Conservation (phyloP, 23 red algal genomes). For the Chondrus crispus region DNA sequence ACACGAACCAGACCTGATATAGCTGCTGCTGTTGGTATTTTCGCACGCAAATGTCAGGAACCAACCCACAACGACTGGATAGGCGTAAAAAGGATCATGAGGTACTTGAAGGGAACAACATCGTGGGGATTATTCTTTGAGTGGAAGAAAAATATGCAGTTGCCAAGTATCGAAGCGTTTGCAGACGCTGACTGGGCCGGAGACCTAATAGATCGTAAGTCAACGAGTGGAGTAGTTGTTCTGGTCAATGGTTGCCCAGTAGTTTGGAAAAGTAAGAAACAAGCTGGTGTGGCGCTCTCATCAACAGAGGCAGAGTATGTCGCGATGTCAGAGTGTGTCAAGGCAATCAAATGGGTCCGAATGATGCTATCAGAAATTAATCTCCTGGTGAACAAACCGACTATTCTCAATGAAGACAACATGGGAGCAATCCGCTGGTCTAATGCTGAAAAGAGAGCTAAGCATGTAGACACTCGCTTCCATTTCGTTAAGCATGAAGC, state of each 20-base stretch:
- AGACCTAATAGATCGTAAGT: neutral
- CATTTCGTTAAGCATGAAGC: conserved; percentile 8
- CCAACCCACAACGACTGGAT: conserved; percentile 9
- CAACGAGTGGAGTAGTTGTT: neutral
- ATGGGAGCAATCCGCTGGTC: neutral
- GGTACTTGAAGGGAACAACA: conserved; percentile 19
- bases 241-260: neutral
- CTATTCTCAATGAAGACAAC: neutral
- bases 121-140: neutral
- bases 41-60: neutral
- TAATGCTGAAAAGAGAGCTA: neutral
- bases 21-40: neutral
- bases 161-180: neutral
- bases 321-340: conserved; percentile 31
- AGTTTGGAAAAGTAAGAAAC: neutral
- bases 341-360: conserved; percentile 13
- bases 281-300: neutral
- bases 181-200: neutral
- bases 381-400: neutral
- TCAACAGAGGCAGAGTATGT: conserved; percentile 1
- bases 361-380: neutral
- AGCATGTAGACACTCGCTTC: conserved; percentile 9
- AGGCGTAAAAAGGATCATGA: conserved; percentile 5
- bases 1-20: conserved; percentile 19
- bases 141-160: neutral